These are phyloP conservation scores for Pinus albicaulis DNA, from an alignment of 75 land plant species.

Conservation along the genomic window DNA sequence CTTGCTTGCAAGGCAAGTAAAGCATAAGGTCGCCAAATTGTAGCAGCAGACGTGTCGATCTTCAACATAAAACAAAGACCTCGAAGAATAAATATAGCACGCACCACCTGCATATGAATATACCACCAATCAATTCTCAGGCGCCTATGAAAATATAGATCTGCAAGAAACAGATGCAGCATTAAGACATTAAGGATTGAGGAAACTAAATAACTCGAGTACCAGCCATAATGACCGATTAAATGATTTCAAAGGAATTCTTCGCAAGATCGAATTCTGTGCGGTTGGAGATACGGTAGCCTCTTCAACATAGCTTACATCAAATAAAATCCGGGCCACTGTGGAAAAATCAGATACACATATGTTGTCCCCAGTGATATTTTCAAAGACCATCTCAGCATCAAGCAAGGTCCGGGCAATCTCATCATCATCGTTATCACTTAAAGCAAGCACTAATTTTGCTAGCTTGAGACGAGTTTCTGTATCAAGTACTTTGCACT, in stretches of 20 bases:
- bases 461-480: conserved; percentile 22
- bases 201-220: background rate
- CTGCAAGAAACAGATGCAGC: background rate
- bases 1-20: conserved; percentile 13
- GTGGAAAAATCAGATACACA: conserved; percentile 20
- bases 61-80: conserved; percentile 34
- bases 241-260: conserved; percentile 29
- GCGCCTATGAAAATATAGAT: background rate
- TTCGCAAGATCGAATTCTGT: conserved; percentile 33
- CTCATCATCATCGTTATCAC: conserved; percentile 17
- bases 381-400: conserved; percentile 33
- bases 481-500: conserved; percentile 39
- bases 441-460: conserved; percentile 27
- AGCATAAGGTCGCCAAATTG: conserved; percentile 43
- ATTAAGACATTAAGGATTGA: conserved; percentile 1
- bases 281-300: conserved; percentile 54
- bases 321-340: conserved; percentile 45
- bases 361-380: conserved; percentile 17
- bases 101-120: conserved; percentile 26
- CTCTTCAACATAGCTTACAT: conserved; percentile 41
- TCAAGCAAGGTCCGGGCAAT: conserved; percentile 32
- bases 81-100: conserved; percentile 30
- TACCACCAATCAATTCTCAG: background rate
- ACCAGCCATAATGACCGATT: conserved; percentile 49
- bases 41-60: conserved; percentile 30